phyloP scores from a whole-genome alignment of 257 asterid genomes.

The Plantago elongata region DNA sequence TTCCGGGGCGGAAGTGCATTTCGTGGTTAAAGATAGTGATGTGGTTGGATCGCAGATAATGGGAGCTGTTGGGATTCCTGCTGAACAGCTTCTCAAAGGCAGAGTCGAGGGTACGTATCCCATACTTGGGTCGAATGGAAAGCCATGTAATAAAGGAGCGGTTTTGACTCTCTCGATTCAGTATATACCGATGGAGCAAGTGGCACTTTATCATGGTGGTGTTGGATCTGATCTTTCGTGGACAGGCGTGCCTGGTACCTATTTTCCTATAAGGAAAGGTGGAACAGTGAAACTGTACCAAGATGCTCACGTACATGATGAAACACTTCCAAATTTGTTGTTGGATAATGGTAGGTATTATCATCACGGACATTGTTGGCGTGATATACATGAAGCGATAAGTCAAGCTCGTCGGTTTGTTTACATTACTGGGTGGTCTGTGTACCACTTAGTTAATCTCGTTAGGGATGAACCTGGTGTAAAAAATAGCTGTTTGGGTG shows the following conservation, averaged over 20 bases:
- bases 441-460: conserved; percentile 64
- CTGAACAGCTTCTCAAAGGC: conserved; percentile 51
- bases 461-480: conserved; percentile 56
- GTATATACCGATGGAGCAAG: conserved; percentile 51
- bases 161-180: conserved; percentile 61
- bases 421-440: conserved; percentile 95
- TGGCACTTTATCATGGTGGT: conserved; percentile 60
- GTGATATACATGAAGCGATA: conserved; percentile 67
- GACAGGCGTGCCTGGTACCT: conserved; percentile 75
- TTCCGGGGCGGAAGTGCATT: conserved; percentile 73
- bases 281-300: conserved; percentile 73
- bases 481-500: conserved; percentile 51
- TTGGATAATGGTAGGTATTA: conserved; percentile 44
- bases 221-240: conserved; percentile 52
- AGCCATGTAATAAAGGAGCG: conserved; percentile 58
- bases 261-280: conserved; percentile 70
- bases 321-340: conserved; percentile 41
- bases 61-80: conserved; percentile 81
- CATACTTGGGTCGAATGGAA: conserved; percentile 51
- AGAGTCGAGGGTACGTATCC: conserved; percentile 58
- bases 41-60: conserved; percentile 77
- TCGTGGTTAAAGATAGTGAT: conserved; percentile 82
- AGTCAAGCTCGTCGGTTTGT: conserved; percentile 62
- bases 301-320: conserved; percentile 72
- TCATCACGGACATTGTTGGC: conserved; percentile 66